phyloP scores from a whole-genome alignment of 2,329 filamentous ascomycete species.

The Penicillium corylophilum region DNA sequence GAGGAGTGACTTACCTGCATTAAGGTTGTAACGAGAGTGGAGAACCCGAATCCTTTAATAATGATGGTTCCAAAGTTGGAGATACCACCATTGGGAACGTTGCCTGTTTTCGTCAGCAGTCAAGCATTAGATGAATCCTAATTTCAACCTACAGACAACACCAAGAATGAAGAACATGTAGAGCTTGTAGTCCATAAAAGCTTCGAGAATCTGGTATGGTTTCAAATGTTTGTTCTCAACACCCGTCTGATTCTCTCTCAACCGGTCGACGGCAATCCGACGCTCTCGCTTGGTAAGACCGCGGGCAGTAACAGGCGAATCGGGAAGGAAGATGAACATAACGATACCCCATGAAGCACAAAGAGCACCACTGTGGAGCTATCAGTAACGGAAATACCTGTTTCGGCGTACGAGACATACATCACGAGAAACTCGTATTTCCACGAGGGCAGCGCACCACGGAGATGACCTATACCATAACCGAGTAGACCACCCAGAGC shows the following conservation, averaged over 20 bases:
- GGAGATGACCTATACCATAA: conserved; percentile 62
- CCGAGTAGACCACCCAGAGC: conserved; percentile 58
- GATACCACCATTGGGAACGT: conserved; percentile 58
- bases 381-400: neutral
- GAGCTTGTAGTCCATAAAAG: conserved; percentile 58
- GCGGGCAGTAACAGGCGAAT: conserved; percentile 56
- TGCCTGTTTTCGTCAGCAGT: conserved; percentile 30
- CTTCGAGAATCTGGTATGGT: conserved; percentile 56
- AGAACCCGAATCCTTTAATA: conserved; percentile 59
- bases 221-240: conserved; percentile 59
- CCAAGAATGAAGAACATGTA: conserved; percentile 58
- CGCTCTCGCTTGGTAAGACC: conserved; percentile 54
- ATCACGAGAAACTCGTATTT: conserved; percentile 69
- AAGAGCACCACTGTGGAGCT: conserved; percentile 43
- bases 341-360: conserved; percentile 61
- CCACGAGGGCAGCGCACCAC: conserved; percentile 59
- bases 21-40: conserved; percentile 54
- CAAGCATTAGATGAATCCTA: neutral
- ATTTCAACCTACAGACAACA: conserved; percentile 37
- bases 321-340: conserved; percentile 58
- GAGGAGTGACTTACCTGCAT: conserved; percentile 42
- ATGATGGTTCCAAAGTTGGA: conserved; percentile 60
- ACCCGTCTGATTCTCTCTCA: conserved; percentile 59
- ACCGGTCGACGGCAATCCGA: conserved; percentile 55
- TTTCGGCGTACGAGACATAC: conserved; percentile 20